Evolutionary conservation across 164 flowering plant species (phyloP).

Genomic region (grape (Vitis vinifera)): ASM3070453v1 NC_081820.1:4096001-4096500

Average conservation of each 20-base stretch:
- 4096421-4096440: conserved; percentile 16
- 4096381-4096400: conserved; percentile 35
- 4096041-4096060: too few relatives aligned
- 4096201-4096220: background rate
- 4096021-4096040: too few relatives aligned
- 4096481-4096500: conserved; percentile 3
- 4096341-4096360: conserved; percentile 71
- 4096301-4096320: conserved; percentile 18
- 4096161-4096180: background rate
- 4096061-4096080: too few relatives aligned
- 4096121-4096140: too few relatives aligned
- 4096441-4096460: background rate
- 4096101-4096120: too few relatives aligned
- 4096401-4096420: conserved; percentile 27
- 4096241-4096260: background rate
- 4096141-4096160: too few relatives aligned
- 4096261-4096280: conserved; percentile 12
- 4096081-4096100: too few relatives aligned
- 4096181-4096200: background rate
- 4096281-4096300: background rate
- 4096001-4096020: too few relatives aligned
- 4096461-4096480: background rate
- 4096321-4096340: conserved; percentile 77
- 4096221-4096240: background rate
- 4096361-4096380: conserved; percentile 66